Evolutionary conservation across 352 stramenopile genomes (phyloP), one percentile per base, ranked within the genome.

Genomic region (Globisporangium spinosum): DNA sequence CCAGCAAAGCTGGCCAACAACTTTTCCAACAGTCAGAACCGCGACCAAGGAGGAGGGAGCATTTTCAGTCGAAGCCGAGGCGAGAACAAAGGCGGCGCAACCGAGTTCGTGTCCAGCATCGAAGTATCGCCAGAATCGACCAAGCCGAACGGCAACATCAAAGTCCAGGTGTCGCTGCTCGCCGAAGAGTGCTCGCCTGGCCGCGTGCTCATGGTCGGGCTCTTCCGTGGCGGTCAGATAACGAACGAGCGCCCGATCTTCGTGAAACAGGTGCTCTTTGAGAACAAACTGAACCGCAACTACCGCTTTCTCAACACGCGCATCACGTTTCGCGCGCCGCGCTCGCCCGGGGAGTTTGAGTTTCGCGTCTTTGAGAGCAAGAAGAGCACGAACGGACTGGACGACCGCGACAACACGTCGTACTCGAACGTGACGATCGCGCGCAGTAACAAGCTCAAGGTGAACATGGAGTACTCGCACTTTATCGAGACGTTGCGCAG

Each of bases 161-260:
- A 90, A 60, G 85, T 93, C 25, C 80, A 89, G 58, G 82, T 93
- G 10, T 87, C 78, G 34, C 63, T 93, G 0, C 62, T 83, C 23
- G 82, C 78, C 0, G 78, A 90, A 12, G 80, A 91, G 62, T 93
- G 85, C 67, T 58, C 78, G 9, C 67, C 70, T 9, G 81, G 82
- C 2, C 82, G 86, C 23, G 77, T 90, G 38, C 67, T 94, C 8
- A 80, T 94, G 58, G 83, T 94, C 38, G 87, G 87, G 0, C 82
- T 94, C 35, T 94, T 93, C 58, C 87, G 87, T 29, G 71, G 83
- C 5, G 80, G 83, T n/a, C 87, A 93, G 29, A 73, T 77, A 20
- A 85, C 82, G 7, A 92, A 92, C 58, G 83, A 93, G 65, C 89
- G 89, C 43, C 87, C 87, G 22, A 93, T 94, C 64, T 94, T 94